These are phyloP conservation scores for Xylariaceae sp. DNA, from an alignment of 2,329 filamentous ascomycete species.

Conservation along the genomic window DNA sequence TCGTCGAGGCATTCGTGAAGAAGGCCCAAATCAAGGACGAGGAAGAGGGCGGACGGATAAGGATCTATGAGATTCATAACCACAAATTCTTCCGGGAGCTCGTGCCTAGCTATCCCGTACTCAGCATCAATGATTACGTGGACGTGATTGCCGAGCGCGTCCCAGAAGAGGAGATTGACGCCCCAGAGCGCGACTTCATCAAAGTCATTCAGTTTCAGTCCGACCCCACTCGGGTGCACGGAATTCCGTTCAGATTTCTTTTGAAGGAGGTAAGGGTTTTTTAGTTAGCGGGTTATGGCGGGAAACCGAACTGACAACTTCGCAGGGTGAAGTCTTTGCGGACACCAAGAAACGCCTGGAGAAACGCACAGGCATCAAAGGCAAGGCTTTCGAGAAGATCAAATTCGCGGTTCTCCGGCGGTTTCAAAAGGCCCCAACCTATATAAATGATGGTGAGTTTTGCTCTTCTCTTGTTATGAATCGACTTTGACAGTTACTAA, in stretches of 20 bases:
- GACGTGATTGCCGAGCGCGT: slow-evolving; percentile 75
- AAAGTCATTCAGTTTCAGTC: slow-evolving; percentile 89
- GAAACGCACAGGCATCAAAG: slow-evolving; percentile 88
- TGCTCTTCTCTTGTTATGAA: not conserved
- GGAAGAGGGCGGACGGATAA: slow-evolving; percentile 59
- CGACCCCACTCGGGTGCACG: slow-evolving; percentile 77
- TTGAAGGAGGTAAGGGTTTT: slow-evolving; percentile 60
- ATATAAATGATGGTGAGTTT: slow-evolving; percentile 78
- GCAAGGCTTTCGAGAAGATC: slow-evolving; percentile 97
- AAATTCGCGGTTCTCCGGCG: slow-evolving; percentile 82
- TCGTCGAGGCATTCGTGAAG: slow-evolving; percentile 70
- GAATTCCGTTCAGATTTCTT: slow-evolving; percentile 86
- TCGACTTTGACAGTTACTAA: slow-evolving; percentile 22
- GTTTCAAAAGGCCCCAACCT: slow-evolving; percentile 62
- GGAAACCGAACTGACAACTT: slow-evolving; percentile 22
- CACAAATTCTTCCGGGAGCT: slow-evolving; percentile 82
- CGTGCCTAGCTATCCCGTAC: slow-evolving; percentile 62
- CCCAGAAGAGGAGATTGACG: slow-evolving; percentile 64
- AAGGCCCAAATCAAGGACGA: slow-evolving; percentile 78
- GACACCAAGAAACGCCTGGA: slow-evolving; percentile 94
- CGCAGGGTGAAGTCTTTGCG: slow-evolving; percentile 73
- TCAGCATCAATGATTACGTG: slow-evolving; percentile 80
- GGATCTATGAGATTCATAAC: slow-evolving; percentile 76
- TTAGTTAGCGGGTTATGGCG: not conserved
- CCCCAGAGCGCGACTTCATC: slow-evolving; percentile 56